Evolutionary conservation across 805 yeast species (phyloP), one percentile per base, ranked within the genome.

Genomic region (Starmerella floricola): DNA sequence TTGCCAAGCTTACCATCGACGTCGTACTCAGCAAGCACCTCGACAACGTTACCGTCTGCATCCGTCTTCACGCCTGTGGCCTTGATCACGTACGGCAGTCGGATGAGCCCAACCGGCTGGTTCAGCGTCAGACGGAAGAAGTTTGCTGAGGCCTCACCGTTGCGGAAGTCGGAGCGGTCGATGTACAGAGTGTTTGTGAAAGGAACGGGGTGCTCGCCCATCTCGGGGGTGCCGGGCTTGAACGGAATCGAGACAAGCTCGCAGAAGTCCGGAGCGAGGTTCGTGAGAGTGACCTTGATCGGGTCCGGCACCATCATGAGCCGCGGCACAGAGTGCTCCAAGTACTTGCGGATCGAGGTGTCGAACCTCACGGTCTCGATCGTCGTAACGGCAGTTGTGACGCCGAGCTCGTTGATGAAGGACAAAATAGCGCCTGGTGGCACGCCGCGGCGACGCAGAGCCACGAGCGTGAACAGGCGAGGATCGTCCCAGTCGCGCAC

Each of bases 401-500:
- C 98, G 57, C 99, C 99, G 54, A 91, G 72, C 35, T 95, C 88
- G 61, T 87, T 84, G 57, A 91, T 82, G 61, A 91, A 91, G 26
- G 86, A 74, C 59, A 91, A 71, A 60, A 91, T 84, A 23, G 97
- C 96, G 34, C 97, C 96, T 11, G 99, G 98, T 52, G 99, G 99
- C 8, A 91, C 79, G 67, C 99, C 99, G 60, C 99, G 83, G 62
- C 99, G 81, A 60, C 85, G 79, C 47, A 91, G 76, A 39, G 91
- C 95, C 54, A 86, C 98, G 55, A 91, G 72, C 4, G 99, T 91
- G 63, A 78, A 91, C 60, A 91, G 71, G 58, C 99, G 75, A 55
- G 99, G 98, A 64, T 91, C 98, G 63, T 91, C 93, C 99, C 99
- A 91, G 35, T 85, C 95, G 62, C 95, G 76, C 19, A 91, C 99